A percentile compares a stretch with the other conserved stretches of the same genome.
Evolutionary conservation across 176 grass and related monocot species (phyloP).

Genomic region (Triticum monococcum): DNA sequence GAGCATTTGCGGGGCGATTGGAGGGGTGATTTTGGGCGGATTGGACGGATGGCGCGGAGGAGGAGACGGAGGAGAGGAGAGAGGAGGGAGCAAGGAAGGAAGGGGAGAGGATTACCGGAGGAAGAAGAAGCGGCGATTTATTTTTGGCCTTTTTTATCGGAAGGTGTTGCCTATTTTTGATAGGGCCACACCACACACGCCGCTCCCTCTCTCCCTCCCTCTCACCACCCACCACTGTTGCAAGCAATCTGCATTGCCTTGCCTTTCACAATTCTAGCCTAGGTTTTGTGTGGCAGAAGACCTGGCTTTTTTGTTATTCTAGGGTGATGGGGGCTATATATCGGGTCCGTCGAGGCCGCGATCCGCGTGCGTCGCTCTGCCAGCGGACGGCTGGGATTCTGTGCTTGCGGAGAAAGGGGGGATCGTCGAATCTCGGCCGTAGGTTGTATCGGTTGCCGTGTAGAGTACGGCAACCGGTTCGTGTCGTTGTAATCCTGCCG

Average conservation of each 20-base stretch:
- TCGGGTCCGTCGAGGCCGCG: background rate
- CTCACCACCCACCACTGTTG: background rate
- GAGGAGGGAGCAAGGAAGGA: background rate
- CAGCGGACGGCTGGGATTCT: too few species aligned
- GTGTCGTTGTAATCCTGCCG: background rate
- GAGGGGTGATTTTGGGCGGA: slow-evolving; percentile 6
- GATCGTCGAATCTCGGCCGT: background rate
- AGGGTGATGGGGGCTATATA: background rate
- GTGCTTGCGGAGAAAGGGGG: too few species aligned
- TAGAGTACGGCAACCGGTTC: background rate
- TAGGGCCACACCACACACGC: background rate
- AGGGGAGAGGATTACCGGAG: background rate
- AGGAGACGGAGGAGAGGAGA: slow-evolving; percentile 28
- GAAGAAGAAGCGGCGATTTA: slow-evolving; percentile 7
- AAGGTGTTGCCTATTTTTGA: background rate
- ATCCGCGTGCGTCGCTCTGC: background rate
- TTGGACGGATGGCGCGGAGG: slow-evolving; percentile 8
- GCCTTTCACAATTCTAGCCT: background rate
- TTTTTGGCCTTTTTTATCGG: background rate
- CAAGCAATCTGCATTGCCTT: background rate
- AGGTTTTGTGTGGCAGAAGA: background rate
- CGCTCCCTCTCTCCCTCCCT: too few species aligned
- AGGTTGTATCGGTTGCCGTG: background rate
- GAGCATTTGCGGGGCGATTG: slow-evolving; percentile 23
- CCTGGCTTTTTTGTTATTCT: background rate